Evolutionary conservation across 768 basidiomycete genomes (phyloP), one percentile per base, ranked within the genome.

Genomic region (Naganishia antarctica): DNA sequence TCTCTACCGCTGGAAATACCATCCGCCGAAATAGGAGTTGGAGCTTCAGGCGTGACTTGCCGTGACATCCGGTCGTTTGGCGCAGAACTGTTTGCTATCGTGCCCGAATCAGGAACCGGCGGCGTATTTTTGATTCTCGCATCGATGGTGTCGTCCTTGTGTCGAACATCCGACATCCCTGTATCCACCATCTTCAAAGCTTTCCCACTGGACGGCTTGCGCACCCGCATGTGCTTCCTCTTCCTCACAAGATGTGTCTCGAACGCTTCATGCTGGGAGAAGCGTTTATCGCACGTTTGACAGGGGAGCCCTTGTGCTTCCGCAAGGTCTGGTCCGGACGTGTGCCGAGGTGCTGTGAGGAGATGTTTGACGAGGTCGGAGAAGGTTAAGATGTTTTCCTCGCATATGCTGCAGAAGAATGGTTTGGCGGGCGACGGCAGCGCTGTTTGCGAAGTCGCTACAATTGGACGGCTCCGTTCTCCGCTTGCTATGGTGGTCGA

Each of bases 261-360:
- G n/a, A 53, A 53, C 18, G 25, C 51, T 34, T 13, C 7, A 9
- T 31, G 51, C 18, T 34, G 18, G 2, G 31, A 37, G 32, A 37
- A 53, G 5, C 32, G 9, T 15, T 53, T 34, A 4, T 7, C 7
- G 34, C 51, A 53, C 32, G 51, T 53, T 15, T 53, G 51, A 37
- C 51, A 53, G 6, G 9, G 12, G 32, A 53, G 23, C 2, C 51
- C 51, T 18, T 53, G 51, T 25, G 51, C 51, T 18, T 53, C 51
- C 18, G 32, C 51, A 2, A 21, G 4, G 18, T 37, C 32, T 2
- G 32, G 34, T 9, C n/a, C 9, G 1, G 51, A 53, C 21, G 31
- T 16, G 23, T 53, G 25, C 2, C 8, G 6, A 15, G 18, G 7
- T 5, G 31, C 4, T 4, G n/a, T 21, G 18, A 37, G 51, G 37